A percentile compares a stretch with the other conserved stretches of the same genome.
Conservation (phyloP, 129 eudicot species). For the Oenanthe sinensis region DNA sequence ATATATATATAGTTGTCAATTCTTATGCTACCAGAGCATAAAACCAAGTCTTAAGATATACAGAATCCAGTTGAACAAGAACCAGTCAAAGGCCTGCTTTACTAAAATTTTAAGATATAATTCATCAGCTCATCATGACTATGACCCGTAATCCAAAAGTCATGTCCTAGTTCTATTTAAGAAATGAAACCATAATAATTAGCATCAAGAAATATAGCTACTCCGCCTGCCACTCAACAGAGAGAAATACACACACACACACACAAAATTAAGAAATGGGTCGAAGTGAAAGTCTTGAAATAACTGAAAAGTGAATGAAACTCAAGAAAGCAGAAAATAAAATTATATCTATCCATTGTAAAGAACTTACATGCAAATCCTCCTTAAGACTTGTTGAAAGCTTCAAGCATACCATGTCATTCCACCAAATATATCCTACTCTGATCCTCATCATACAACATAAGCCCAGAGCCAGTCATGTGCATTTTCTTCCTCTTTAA, state of each 20-base stretch:
- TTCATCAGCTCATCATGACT: background rate
- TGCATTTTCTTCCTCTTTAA: too few species aligned
- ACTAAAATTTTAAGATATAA: too few species aligned
- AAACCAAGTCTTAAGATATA: conserved; percentile 5
- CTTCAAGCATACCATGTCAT: background rate
- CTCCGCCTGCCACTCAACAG: too few species aligned
- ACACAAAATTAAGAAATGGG: background rate
- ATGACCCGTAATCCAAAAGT: background rate
- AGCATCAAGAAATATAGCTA: background rate
- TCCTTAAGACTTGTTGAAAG: background rate
- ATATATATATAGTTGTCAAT: conserved; percentile 15
- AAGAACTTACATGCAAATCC: background rate
- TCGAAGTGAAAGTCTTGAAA: background rate
- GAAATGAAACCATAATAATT: background rate
- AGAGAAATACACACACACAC: background rate
- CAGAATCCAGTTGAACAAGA: conserved; percentile 23
- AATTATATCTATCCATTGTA: background rate
- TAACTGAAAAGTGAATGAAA: background rate
- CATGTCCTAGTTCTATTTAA: background rate
- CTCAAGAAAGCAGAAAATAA: background rate
- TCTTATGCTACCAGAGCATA: conserved; percentile 4
- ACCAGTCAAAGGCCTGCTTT: conserved; percentile 30
- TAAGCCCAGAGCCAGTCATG: too few species aligned
- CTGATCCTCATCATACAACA: too few species aligned
- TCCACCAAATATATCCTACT: background rate